Evolutionary conservation across 768 basidiomycete species (phyloP), one percentile per base, ranked within the genome.

Genomic region (Mycena floridula): DNA sequence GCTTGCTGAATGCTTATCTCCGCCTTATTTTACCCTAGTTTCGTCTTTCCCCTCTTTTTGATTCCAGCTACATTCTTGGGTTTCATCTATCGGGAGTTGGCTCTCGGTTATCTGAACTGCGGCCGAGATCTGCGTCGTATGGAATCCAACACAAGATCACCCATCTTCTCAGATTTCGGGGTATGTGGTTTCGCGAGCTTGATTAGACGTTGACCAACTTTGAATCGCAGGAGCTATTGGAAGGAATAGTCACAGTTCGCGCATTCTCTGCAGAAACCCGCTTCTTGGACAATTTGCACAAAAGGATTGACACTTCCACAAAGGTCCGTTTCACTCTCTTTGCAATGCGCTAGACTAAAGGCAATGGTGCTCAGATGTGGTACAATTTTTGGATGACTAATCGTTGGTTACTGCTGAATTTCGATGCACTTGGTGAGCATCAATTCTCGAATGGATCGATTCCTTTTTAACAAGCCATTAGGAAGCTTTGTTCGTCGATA

Each of bases 331-430:
- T 20, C n/a, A n/a, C 42, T 18, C 20, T 22, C 2, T 35, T 12
- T 48, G 18, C 13, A 16, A 40, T 3, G 27, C 36, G 22, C 7
- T 24, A 15, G 22, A 22, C n/a, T 30, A 25, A 24, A 43, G 12
- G 37, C 40, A 7, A 40, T 20, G 40, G 23, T 36, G 8, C 15
- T 16, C 47, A 81, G 82, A 85, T 88, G 85, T 88, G 82, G 84
- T 88, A 89, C 57, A 75, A 67, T 12, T 86, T 86, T 62, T 91
- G 90, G 90, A 90, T 92, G 89, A 82, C 80, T 7, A 91, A 89
- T 52, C 69, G 90, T 40, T 91, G 86, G 89, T 70, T 95, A 2
- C 64, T 93, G 26, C 62, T 94, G 45, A 81, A 87, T 49, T 94
- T 91, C 57, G 92, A 96, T 59, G 52, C 69, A 1, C 74, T 94